Base-by-base conservation (phyloP, 2,329 filamentous ascomycete species). In the Penicillium olsonii region DNA sequence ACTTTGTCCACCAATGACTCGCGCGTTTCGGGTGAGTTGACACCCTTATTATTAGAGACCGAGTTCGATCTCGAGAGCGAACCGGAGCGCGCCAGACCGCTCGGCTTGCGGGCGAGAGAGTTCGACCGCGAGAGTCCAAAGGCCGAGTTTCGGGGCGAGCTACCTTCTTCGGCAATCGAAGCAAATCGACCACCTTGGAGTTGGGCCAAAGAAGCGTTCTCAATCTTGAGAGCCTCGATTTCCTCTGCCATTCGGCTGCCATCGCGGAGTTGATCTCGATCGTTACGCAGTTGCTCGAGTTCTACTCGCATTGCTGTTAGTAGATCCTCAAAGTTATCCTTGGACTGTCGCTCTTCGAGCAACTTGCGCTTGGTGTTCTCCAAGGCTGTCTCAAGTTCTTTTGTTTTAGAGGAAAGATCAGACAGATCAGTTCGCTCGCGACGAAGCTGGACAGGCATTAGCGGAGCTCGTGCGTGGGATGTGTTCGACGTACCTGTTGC, bases 251-350 rank as follows among this genome's bases (percentile, higher is more conserved):
- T 90, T 2, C 96, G 84, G 34, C 95, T 79, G 69, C 95, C 90
- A 55, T 97, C 92, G 22, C 90, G 86, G 14, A 97, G 81, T 17
- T 67, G 61, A 70, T 99, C 94, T 44, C 91, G 84, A 72, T 99
- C 92, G 59, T 94, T 92, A 52, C 88, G 83, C 45, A 91, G 84
- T 58, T 84, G 87, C 62, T 92, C 83, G 12, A 97, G 78, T 67
- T 99, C 91, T 19, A 84, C 82, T 60, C 88, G 87, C 60, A 97
- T 84, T 5, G 89, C 92, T 6, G 85, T 84, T 37, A 97, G 79
- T 37, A 99, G 80, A 68, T 96, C 92, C 72, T 97, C 91, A 62
- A 97, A 95, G 68, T 95, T 96, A 65, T 90, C 86, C 69, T 95
- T 96, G 61, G 88, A 84, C 68, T 89, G 83, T 48, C 88, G 83